Conservation (phyloP, 192 early-diverging fungal species). For the Rhizoclosmatium globosum region DNA sequence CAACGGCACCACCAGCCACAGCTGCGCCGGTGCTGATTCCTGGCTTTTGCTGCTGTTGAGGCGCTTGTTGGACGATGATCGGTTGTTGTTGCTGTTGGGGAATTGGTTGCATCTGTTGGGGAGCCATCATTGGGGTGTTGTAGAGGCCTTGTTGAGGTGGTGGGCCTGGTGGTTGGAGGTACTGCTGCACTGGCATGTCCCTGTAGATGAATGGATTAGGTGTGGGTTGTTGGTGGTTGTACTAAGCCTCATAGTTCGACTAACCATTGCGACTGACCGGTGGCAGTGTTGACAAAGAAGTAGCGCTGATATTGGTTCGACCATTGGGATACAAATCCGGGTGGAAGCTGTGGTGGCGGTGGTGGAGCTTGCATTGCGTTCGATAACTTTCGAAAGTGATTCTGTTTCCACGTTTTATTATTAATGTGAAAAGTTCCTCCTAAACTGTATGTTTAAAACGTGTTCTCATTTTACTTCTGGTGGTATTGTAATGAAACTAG, state of each 20-base stretch:
- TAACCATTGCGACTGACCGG: conserved; percentile 5
- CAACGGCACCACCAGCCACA: conserved; percentile 12
- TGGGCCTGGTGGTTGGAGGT: neutral
- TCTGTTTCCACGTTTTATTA: too few relatives aligned
- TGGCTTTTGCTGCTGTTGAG: conserved; percentile 1
- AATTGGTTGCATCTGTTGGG: neutral
- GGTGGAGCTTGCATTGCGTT: neutral
- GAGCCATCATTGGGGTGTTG: neutral
- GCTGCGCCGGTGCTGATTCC: conserved; percentile 24
- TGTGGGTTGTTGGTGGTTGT: neutral
- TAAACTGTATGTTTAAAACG: too few relatives aligned
- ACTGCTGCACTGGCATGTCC: neutral
- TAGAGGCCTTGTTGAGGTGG: neutral
- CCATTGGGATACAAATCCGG: conserved; percentile 29
- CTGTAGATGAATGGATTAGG: neutral
- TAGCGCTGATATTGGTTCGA: conserved; percentile 16
- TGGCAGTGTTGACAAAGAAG: conserved; percentile 29
- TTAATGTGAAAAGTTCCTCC: too few relatives aligned
- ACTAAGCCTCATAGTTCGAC: too few relatives aligned
- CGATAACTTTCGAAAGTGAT: too few relatives aligned
- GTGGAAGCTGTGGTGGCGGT: conserved; percentile 10
- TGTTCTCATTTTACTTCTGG: too few relatives aligned
- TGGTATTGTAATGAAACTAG: too few relatives aligned
- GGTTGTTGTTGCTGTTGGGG: neutral
- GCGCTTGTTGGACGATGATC: neutral